phyloP scores from a whole-genome alignment of 1,139 yeast genomes.

The Nakaseomyces delphensis region DNA sequence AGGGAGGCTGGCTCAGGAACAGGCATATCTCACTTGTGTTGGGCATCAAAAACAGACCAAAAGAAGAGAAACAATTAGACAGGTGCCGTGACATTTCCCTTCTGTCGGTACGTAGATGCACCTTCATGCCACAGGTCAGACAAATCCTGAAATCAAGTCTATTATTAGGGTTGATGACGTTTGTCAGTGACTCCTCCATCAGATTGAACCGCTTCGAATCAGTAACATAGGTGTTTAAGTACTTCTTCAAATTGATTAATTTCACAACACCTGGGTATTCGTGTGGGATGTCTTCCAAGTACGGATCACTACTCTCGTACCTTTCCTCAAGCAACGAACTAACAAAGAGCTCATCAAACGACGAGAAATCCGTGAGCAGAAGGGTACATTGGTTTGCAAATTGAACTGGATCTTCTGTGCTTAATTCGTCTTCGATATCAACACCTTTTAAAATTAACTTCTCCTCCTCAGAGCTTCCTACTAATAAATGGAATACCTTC shows the following conservation, averaged over 20 bases:
- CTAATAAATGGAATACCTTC: conserved; percentile 20
- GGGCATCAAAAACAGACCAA: conserved; percentile 42
- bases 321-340: conserved; percentile 10
- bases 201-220: conserved; percentile 30
- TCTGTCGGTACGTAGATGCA: conserved; percentile 30
- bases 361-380: conserved; percentile 13
- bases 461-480: conserved; percentile 16
- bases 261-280: conserved; percentile 65
- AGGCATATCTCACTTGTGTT: conserved; percentile 35
- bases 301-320: conserved; percentile 12
- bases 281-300: conserved; percentile 18
- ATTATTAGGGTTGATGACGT: conserved; percentile 24
- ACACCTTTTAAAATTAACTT: conserved; percentile 15
- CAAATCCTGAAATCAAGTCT: conserved; percentile 37
- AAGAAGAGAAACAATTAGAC: conserved; percentile 28
- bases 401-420: conserved; percentile 10
- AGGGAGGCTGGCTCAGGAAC: conserved; percentile 32
- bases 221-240: conserved; percentile 64
- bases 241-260: conserved; percentile 53
- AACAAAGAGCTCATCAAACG: conserved; percentile 14
- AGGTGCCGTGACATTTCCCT: conserved; percentile 33
- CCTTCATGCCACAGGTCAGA: conserved; percentile 35
- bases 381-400: conserved; percentile 14
- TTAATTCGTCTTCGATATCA: conserved; percentile 13
- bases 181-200: conserved; percentile 23